phyloP scores from a whole-genome alignment of 768 basidiomycete genomes.

The Suillus lakei region DNA sequence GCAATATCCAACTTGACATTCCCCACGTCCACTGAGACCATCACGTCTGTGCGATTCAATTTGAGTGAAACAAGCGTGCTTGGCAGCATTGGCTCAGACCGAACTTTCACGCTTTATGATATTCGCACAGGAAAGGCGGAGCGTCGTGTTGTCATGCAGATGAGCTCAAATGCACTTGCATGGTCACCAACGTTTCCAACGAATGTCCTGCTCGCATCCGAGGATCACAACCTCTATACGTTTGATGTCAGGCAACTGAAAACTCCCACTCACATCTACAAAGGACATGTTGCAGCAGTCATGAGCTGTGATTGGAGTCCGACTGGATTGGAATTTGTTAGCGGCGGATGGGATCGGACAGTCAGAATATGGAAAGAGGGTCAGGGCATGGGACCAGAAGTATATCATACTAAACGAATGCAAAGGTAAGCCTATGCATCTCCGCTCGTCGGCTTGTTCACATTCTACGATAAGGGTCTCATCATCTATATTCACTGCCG shows the following conservation, averaged over 20 bases:
- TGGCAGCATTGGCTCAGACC: constrained; percentile 93
- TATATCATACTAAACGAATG: constrained; percentile 99
- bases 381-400: constrained; percentile 79
- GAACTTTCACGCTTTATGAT: constrained; percentile 96
- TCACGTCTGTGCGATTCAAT: constrained; percentile 90
- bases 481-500: constrained; percentile 85
- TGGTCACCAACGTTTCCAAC: constrained; percentile 99
- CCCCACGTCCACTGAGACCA: constrained; percentile 86
- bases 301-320: constrained; percentile 99
- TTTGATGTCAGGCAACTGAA: constrained; percentile 91
- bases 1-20: constrained; percentile 88
- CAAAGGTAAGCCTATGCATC: constrained; percentile 64
- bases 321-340: constrained; percentile 94
- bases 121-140: constrained; percentile 97
- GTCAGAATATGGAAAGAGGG: constrained; percentile 92
- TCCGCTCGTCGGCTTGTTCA: constrained; percentile 4
- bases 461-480: constrained; percentile 63
- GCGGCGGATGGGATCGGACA: constrained; percentile 96
- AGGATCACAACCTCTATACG: constrained; percentile 98
- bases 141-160: constrained; percentile 89
- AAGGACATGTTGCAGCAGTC: constrained; percentile 95
- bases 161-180: constrained; percentile 86
- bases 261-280: constrained; percentile 90
- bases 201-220: constrained; percentile 89
- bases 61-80: constrained; percentile 92